These are phyloP conservation scores for Agrocybe chaxingu DNA, from an alignment of 768 basidiomycete genomes.

Conservation along the genomic window DNA sequence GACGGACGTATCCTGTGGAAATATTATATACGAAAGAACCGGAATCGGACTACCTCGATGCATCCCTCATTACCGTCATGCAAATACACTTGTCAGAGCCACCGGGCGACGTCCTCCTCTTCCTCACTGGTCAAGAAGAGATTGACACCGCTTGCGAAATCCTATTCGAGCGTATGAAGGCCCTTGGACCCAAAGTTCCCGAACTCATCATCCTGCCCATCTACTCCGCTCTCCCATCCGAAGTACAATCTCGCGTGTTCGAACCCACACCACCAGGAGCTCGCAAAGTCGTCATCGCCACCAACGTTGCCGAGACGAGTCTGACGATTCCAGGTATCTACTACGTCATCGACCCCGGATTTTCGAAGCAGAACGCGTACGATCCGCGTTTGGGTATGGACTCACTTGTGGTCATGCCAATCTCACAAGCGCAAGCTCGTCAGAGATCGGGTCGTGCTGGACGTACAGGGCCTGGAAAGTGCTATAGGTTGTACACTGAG, in stretches of 20 bases:
- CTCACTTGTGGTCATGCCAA: conserved; percentile 96
- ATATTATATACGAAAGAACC: conserved; percentile 99
- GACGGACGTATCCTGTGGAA: conserved; percentile 98
- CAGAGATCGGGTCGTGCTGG: conserved; percentile 96
- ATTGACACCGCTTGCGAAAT: conserved; percentile 98
- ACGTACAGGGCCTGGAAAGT: conserved; percentile 97
- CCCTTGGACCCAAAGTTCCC: conserved; percentile 96
- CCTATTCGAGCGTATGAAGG: conserved; percentile 97
- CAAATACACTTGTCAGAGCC: conserved; percentile 99
- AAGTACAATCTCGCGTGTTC: conserved; percentile 97
- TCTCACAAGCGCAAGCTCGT: conserved; percentile 96
- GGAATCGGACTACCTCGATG: conserved; percentile 95
- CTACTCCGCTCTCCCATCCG: conserved; percentile 96
- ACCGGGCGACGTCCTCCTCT: conserved; percentile 92
- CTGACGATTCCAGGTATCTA: conserved; percentile 98
- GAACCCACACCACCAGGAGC: conserved; percentile 97
- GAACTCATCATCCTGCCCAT: conserved; percentile 96
- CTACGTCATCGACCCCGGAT: conserved; percentile 98
- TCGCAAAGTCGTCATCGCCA: conserved; percentile 99
- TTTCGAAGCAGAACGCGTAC: conserved; percentile 98
- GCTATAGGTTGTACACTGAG: conserved; percentile 96
- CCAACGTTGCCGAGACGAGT: conserved; percentile 98
- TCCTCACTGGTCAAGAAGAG: conserved; percentile 98
- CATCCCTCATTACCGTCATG: conserved; percentile 98
- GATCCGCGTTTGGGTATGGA: conserved; percentile 98